Percentiles rank a stretch among this genome's conserved stretches.
phyloP scores from a whole-genome alignment of 768 basidiomycete species.

The Mycena metata region DNA sequence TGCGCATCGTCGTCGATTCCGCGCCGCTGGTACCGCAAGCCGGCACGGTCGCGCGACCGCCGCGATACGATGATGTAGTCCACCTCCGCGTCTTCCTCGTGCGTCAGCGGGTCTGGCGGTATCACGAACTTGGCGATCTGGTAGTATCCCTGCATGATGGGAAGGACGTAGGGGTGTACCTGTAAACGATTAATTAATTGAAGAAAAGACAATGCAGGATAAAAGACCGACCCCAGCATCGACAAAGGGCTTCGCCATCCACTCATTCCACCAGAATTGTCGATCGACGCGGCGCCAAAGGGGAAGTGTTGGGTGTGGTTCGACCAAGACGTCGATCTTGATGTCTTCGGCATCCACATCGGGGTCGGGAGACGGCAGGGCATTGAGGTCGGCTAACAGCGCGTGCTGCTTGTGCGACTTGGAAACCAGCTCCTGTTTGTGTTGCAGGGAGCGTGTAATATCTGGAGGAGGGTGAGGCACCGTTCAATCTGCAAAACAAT shows the following conservation, averaged over 20 bases:
- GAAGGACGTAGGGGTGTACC: slow-evolving; percentile 88
- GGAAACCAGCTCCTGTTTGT: slow-evolving; percentile 76
- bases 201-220: background rate
- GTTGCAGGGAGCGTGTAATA: slow-evolving; percentile 85
- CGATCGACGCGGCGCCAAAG: slow-evolving; percentile 92
- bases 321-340: slow-evolving; percentile 68
- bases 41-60: slow-evolving; percentile 89
- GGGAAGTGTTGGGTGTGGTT: slow-evolving; percentile 84
- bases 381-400: slow-evolving; percentile 73
- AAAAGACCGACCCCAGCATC: slow-evolving; percentile 79
- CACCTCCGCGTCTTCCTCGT: slow-evolving; percentile 65
- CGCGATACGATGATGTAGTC: slow-evolving; percentile 90
- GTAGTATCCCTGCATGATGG: slow-evolving; percentile 94
- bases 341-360: slow-evolving; percentile 43
- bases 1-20: slow-evolving; percentile 94
- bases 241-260: slow-evolving; percentile 85
- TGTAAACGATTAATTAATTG: slow-evolving; percentile 43
- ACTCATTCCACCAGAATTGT: slow-evolving; percentile 98
- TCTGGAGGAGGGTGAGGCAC: slow-evolving; percentile 57
- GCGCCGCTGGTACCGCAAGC: slow-evolving; percentile 93
- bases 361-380: slow-evolving; percentile 53
- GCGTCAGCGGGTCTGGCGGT: slow-evolving; percentile 60
- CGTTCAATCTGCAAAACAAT: background rate
- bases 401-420: slow-evolving; percentile 70
- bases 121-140: slow-evolving; percentile 80